phyloP scores from a whole-genome alignment of 2,329 filamentous ascomycete genomes.

The Pseudogymnoascus verrucosus region DNA sequence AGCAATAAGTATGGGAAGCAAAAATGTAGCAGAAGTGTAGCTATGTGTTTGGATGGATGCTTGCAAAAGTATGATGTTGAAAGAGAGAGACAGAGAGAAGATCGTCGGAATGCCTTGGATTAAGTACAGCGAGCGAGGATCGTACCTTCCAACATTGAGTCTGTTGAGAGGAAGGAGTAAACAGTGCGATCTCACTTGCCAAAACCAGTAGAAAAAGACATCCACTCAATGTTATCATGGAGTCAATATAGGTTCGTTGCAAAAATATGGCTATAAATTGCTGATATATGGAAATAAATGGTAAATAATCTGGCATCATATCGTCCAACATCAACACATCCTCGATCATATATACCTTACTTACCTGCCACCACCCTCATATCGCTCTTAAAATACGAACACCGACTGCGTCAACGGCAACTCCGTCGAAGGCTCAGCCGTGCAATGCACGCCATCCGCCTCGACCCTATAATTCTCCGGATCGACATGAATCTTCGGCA shows the following conservation, averaged over 20 bases:
- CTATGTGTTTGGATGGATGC: constrained; percentile 2
- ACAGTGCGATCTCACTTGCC: neutral
- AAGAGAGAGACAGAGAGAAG: neutral
- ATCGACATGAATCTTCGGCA: constrained; percentile 85
- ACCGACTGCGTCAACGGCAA: constrained; percentile 72
- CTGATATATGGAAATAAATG: neutral
- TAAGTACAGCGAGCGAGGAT: neutral
- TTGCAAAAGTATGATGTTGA: constrained; percentile 2
- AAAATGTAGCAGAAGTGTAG: neutral
- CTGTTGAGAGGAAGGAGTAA: neutral
- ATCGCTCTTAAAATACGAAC: constrained; percentile 56
- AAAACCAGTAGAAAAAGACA: neutral
- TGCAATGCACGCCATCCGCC: constrained; percentile 69
- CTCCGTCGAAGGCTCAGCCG: constrained; percentile 60
- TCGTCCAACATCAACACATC: neutral
- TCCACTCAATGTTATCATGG: neutral
- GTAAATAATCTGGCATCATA: neutral
- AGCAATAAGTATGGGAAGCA: neutral
- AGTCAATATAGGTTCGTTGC: neutral
- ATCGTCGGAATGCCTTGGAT: neutral
- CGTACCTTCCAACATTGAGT: neutral
- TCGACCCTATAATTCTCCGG: constrained; percentile 84
- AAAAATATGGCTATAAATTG: neutral
- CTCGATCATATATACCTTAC: neutral
- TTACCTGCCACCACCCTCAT: neutral